phyloP scores from a whole-genome alignment of 2,329 filamentous ascomycete genomes.

The Fusarium subtropicale region DNA sequence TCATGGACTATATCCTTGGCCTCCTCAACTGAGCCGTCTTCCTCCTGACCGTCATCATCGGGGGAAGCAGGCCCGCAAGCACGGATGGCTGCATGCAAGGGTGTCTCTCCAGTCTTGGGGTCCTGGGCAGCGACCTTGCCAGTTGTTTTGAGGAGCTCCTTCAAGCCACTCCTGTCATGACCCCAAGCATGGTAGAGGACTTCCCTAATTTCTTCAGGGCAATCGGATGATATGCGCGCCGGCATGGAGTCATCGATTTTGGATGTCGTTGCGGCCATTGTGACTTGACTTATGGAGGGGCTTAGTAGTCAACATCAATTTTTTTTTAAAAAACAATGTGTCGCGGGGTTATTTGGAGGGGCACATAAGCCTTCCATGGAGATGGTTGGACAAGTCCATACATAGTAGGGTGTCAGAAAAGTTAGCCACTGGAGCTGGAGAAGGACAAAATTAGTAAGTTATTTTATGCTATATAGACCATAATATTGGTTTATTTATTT shows the following conservation, averaged over 20 bases:
- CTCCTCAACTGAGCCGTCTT: conserved; percentile 63
- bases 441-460: too few species aligned
- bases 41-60: conserved; percentile 50
- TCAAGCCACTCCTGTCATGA: conserved; percentile 73
- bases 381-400: neutral
- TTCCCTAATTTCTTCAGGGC: conserved; percentile 62
- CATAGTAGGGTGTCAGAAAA: neutral
- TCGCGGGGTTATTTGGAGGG: conserved; percentile 35
- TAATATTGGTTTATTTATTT: too few species aligned
- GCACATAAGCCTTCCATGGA: conserved; percentile 24
- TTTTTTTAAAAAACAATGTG: conserved; percentile 22
- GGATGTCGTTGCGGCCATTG: conserved; percentile 49
- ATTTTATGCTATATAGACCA: too few species aligned
- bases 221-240: conserved; percentile 64
- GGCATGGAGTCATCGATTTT: conserved; percentile 62
- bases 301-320: neutral
- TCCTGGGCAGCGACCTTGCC: conserved; percentile 82
- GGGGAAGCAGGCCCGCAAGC: conserved; percentile 65
- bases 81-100: conserved; percentile 91
- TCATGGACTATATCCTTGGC: conserved; percentile 77
- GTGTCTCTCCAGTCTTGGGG: conserved; percentile 84
- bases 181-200: conserved; percentile 67
- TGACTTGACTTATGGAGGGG: conserved; percentile 24
- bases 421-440: neutral
- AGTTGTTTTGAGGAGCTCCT: conserved; percentile 73